Conservation (phyloP, 2,329 filamentous ascomycete genomes). For the Verticillium albo-atrum region DNA sequence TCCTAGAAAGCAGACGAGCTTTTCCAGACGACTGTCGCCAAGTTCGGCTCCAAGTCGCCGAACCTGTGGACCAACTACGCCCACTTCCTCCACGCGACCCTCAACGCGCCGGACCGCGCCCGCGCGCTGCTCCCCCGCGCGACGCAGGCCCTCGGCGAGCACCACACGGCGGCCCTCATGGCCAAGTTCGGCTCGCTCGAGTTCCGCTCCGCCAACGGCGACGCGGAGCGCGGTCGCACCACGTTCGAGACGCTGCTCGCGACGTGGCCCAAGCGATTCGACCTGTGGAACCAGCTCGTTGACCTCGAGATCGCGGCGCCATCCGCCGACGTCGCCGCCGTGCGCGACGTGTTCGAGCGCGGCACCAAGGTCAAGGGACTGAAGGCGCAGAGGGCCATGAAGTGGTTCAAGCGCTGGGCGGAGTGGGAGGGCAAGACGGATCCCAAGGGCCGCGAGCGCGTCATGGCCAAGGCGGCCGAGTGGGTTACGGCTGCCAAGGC, state of each 20-base stretch:
- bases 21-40: slow-evolving; percentile 83
- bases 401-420: slow-evolving; percentile 89
- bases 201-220: slow-evolving; percentile 77
- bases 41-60: slow-evolving; percentile 75
- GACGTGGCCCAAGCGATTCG: slow-evolving; percentile 82
- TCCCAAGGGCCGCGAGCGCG: slow-evolving; percentile 58
- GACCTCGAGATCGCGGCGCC: slow-evolving; percentile 72
- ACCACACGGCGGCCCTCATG: slow-evolving; percentile 64
- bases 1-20: slow-evolving; percentile 78
- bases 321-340: slow-evolving; percentile 48
- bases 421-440: slow-evolving; percentile 68
- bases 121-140: slow-evolving; percentile 78
- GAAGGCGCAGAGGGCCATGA: slow-evolving; percentile 78
- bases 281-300: slow-evolving; percentile 88
- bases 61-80: slow-evolving; percentile 93
- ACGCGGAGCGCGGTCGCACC: slow-evolving; percentile 86
- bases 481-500: slow-evolving; percentile 57
- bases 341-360: slow-evolving; percentile 78
- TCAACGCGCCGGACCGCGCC: slow-evolving; percentile 65
- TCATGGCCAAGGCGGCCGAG: slow-evolving; percentile 66
- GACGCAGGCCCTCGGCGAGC: slow-evolving; percentile 71
- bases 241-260: slow-evolving; percentile 86
- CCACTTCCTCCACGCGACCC: slow-evolving; percentile 78
- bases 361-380: slow-evolving; percentile 65
- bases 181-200: slow-evolving; percentile 89